Evolutionary conservation across 108 stramenopile genomes (phyloP), one percentile per base, ranked within the genome.

Genomic region (Skeletonema tropicum): DNA sequence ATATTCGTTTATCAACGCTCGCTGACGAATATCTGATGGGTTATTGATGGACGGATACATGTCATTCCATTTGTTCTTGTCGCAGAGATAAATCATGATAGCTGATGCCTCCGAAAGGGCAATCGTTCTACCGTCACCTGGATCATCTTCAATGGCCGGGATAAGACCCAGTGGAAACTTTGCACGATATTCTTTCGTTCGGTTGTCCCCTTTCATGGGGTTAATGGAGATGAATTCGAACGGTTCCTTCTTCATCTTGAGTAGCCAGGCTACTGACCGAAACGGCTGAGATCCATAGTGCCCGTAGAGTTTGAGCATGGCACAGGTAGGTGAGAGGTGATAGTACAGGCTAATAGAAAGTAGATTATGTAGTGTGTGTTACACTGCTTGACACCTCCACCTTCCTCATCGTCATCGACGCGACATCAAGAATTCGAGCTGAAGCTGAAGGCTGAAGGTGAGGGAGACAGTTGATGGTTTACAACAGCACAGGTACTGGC

Each of bases 31-130:
- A 17, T 65, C 23, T 55, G 52, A 55, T 10, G 52, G 52, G 23
- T 11, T 10, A 23, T 55, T 8, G 52, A 5, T 55, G 38, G 38
- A 19, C 9, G 70, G 70, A 26, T 71, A 71, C 17, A 23, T 38
- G 5, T 71, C 70, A 25, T 71, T 46, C 70, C 70, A 71, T 6
- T 31, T 31, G 33, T 71, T 12, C 33, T 65, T 64, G 39, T 71
- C 70, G 52, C 70, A 71, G 2, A 71, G 30, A 45, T 71, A 71
- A 64, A 65, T 64, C 64, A 71, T 64, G 15, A 71, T 71, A 5
- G 70, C 63, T 3, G 70, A 64, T 36, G 64, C 64, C 19, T 71
- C 70, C 0, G 70, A 71, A 2, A 71, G 30, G 5, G 64, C 29
- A 29, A 71, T 5, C 5, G 66, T 42, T 68, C 25, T 14, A 48